Evolutionary conservation across 176 grass and related monocot species (phyloP), one percentile per base, ranked within the genome.

Genomic region (Olyra latifolia): DNA sequence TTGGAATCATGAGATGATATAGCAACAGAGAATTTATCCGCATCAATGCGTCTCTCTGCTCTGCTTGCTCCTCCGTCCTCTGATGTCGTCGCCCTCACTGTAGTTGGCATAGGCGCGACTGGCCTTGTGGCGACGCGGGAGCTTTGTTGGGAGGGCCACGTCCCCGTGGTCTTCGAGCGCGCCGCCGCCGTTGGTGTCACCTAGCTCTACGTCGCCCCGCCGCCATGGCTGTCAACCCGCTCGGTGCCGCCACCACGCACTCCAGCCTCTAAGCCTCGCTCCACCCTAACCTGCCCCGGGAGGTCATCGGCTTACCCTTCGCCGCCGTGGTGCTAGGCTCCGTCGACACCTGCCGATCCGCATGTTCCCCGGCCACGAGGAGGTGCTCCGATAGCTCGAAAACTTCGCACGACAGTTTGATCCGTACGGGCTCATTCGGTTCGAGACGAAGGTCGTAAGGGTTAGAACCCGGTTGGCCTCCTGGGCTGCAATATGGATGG

Each of bases 251-350:
- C 52, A 85, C 77, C 17, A 80, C 91, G 70, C 81, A 89, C 62
- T 89, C 88, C 62, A 98, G 92, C 88, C 88, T 98, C 46, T 98
- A 98, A 65, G 69, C 75, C 20, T 98, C 92, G 19, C 92, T 98
- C 57, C 88, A 84, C 74, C 93, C 95, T 49, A 98, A 95, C 71
- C 86, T 98, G 13, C 87, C 95, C 0, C 88, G 90, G 13, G 95
- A 98, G 88, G 45, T 93, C 76, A 76, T 91, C 17, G 95, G 95
- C 74, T 98, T 91, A 75, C 95, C 95, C 38, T 98, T 98, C 80
- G 41, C 9, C 68, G 68, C 11, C 72, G 50, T 15, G 6, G 9
- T 25, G 11, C 39, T 8, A 29, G 50, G 45, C 69, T 80, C 47
- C 40, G 83, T 48, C 5, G 88, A 98, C 48, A 19, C 74, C n/a